phyloP scores from a whole-genome alignment of 2,329 filamentous ascomycete species.

The Alternaria sp. region DNA sequence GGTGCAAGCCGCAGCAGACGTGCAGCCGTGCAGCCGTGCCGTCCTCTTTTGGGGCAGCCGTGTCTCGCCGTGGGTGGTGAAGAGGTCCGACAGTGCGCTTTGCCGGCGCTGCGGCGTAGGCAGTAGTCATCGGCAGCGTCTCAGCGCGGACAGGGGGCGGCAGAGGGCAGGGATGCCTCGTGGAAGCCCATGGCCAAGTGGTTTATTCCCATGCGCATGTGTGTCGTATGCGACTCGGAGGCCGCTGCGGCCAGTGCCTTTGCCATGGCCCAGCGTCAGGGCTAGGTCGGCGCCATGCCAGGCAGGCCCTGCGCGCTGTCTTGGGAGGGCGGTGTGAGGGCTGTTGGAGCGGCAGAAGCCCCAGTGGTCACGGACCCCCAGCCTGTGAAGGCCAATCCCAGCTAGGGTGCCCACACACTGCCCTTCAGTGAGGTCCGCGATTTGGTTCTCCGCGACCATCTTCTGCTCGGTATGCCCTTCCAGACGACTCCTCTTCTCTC shows the following conservation, averaged over 20 bases:
- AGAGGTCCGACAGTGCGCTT: no score
- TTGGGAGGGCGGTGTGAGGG: conserved; percentile 41
- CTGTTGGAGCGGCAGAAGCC: conserved; percentile 38
- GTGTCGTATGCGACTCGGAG: conserved; percentile 37
- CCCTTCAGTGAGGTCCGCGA: conserved; percentile 44
- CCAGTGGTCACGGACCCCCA: conserved; percentile 34
- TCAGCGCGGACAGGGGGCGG: conserved; percentile 23
- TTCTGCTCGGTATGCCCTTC: conserved; percentile 47
- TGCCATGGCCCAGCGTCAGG: conserved; percentile 40
- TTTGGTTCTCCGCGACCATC: conserved; percentile 44
- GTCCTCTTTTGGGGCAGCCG: conserved; percentile 23
- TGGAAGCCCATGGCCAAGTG: conserved; percentile 44
- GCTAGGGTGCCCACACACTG: conserved; percentile 49
- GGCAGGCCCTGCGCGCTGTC: conserved; percentile 37
- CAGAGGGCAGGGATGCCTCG: conserved; percentile 45
- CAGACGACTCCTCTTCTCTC: conserved; percentile 42
- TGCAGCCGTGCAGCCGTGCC: conserved; percentile 27
- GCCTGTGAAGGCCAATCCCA: conserved; percentile 38
- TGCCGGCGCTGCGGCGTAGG: conserved; percentile 25
- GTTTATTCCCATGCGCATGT: conserved; percentile 46
- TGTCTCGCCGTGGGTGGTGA: no score
- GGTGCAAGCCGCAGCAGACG: no score
- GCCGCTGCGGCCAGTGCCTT: conserved; percentile 34
- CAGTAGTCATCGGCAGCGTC: conserved; percentile 25
- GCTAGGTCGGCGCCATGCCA: conserved; percentile 42